Conservation (phyloP, 192 early-diverging fungal genomes). For the Dissophora ornata region DNA sequence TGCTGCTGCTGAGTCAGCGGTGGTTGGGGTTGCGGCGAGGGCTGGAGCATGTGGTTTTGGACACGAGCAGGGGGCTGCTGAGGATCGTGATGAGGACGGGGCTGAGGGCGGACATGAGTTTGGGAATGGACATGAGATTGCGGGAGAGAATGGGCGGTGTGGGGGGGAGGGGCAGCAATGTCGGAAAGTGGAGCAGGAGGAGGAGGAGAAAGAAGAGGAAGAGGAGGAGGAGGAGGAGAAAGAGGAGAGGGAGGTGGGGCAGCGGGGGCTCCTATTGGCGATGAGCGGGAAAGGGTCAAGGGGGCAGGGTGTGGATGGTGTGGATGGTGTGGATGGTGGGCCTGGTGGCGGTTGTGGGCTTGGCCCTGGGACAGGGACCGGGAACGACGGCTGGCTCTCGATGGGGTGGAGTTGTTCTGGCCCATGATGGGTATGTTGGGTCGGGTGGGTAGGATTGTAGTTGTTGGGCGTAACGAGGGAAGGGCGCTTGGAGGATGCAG, state of each 20-base stretch:
- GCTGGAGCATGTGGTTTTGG: neutral
- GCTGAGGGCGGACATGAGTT: no score
- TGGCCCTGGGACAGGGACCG: slow-evolving; percentile 8
- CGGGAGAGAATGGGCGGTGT: neutral
- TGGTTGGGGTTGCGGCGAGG: neutral
- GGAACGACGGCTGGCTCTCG: neutral
- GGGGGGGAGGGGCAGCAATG: no score
- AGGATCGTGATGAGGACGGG: no score
- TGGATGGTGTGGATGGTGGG: no score
- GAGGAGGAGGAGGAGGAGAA: slow-evolving; percentile 6
- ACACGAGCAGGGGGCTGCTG: no score
- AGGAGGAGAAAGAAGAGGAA: neutral
- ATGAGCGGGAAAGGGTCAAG: neutral
- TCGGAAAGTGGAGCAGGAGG: no score
- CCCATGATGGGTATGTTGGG: no score
- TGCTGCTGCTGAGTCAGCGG: no score
- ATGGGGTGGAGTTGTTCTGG: neutral
- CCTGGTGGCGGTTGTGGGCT: no score
- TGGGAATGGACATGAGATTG: neutral
- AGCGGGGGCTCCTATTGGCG: no score
- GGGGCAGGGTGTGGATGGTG: no score
- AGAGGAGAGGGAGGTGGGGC: neutral
- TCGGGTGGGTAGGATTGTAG: neutral
- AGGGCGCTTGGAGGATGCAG: neutral
- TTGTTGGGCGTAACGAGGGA: neutral